phyloP scores from a whole-genome alignment of 495 filamentous ascomycete genomes.

The Clavariopsis aquatica region DNA sequence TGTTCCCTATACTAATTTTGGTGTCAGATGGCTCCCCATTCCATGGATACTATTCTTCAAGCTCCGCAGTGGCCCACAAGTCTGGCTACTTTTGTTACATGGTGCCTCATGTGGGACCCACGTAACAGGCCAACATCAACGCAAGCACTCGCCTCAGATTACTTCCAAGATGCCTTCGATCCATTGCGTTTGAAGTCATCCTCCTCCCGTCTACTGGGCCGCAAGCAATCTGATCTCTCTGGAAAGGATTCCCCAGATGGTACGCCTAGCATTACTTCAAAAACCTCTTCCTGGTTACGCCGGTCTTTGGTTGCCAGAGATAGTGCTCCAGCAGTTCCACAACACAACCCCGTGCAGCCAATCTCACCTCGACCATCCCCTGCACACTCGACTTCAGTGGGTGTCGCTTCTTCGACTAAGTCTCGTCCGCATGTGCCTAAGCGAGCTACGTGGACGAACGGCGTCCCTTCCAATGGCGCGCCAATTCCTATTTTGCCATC shows the following conservation, averaged over 20 bases:
- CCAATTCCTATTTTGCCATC: conserved; percentile 98
- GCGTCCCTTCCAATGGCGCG: conserved; percentile 70
- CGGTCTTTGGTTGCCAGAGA: conserved; percentile 81
- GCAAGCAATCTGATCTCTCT: conserved; percentile 82
- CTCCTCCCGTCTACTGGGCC: conserved; percentile 75
- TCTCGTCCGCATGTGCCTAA: conserved; percentile 64
- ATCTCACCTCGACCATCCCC: conserved; percentile 56
- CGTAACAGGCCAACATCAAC: conserved; percentile 90
- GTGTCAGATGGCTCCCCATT: conserved; percentile 90
- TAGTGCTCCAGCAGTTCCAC: conserved; percentile 57
- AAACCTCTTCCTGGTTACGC: conserved; percentile 88
- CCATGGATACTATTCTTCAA: conserved; percentile 92
- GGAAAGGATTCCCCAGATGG: conserved; percentile 68
- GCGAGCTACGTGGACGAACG: conserved; percentile 84
- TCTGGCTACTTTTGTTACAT: conserved; percentile 89
- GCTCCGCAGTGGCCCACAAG: conserved; percentile 88
- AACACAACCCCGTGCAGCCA: conserved; percentile 42
- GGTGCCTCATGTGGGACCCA: conserved; percentile 99
- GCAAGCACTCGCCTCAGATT: conserved; percentile 90
- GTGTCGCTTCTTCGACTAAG: conserved; percentile 51
- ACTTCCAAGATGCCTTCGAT: conserved; percentile 93
- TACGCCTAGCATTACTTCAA: conserved; percentile 67
- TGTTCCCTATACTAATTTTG: conserved; percentile 28
- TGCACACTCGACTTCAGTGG: conserved; percentile 58
- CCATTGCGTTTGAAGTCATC: conserved; percentile 90